Evolutionary conservation across 164 flowering plant genomes (phyloP), one percentile per base, ranked within the genome.

Genomic region (Nymphaea colorata): DNA sequence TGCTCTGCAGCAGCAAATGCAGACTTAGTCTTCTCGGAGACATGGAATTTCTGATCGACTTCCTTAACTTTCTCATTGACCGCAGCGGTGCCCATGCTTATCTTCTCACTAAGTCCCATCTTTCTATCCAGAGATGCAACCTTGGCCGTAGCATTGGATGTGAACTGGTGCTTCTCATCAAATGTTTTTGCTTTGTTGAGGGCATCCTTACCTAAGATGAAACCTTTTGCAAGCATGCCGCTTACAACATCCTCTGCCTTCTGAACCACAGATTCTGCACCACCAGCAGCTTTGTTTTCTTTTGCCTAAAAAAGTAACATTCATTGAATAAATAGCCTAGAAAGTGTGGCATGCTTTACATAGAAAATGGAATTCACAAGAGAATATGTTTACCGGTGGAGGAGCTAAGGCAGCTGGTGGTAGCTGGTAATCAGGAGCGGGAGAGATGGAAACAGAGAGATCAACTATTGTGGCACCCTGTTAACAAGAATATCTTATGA

Each of bases 381-480:
- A 14, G 64, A n/a, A 44, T 63, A 44, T 14, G 42, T 76, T 77
- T 83, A 90, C 97, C 63, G 63, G 17, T 53, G 78, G 73, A 44
- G 79, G 75, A 59, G 76, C 80, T 16, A 72, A 64, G 62, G 88
- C 86, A 71, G 71, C 62, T 47, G 88, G 81, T 62, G 98, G 96
- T 59, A 83, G 78, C 74, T 79, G 70, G 75, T 91, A 91, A 62
- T 88, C 88, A 42, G 86, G 88, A 77, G 81, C 89, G 51, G 86
- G 82, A 36, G 83, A 69, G 64, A 94, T 81, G 47, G 74, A 77
- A 47, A 94, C 93, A 43, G 89, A 80, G 67, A 80, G 73, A 78
- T 94, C 96, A 69, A 90, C 92, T 18, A 94, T 91, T 41, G 99
- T 94, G 64, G 97, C 96, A 59, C 96, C 99, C 99, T 94, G 89